Evolutionary conservation across 768 basidiomycete genomes (phyloP).

Genomic region (Tephrocybe sp.): DNA sequence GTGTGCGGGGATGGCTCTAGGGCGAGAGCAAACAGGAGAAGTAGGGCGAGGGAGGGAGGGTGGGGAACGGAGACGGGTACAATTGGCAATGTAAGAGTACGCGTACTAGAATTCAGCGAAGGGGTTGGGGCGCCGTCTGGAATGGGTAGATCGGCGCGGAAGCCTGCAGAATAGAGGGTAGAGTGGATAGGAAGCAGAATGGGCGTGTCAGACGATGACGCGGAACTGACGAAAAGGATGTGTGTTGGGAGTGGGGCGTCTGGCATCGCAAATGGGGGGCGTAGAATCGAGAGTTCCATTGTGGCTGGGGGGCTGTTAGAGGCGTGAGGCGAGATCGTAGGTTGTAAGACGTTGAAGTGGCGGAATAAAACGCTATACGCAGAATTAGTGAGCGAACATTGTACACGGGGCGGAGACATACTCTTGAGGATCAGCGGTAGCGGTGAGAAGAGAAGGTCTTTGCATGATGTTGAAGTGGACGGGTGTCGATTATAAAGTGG

Average conservation of each 20-base stretch:
- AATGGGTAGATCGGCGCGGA: conserved; percentile 36
- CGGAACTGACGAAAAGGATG: conserved; percentile 51
- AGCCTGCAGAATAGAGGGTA: conserved; percentile 41
- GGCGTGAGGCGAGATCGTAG: conserved; percentile 12
- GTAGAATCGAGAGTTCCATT: conserved; percentile 48
- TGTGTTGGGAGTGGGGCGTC: conserved; percentile 56
- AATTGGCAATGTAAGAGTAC: conserved; percentile 50
- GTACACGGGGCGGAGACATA: conserved; percentile 17
- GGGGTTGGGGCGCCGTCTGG: conserved; percentile 15
- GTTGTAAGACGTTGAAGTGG: conserved; percentile 40
- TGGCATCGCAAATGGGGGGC: conserved; percentile 11
- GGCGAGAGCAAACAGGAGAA: conserved; percentile 58
- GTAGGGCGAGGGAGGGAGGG: conserved; percentile 50
- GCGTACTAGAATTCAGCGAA: conserved; percentile 26
- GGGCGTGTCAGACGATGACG: conserved; percentile 31
- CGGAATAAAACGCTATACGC: conserved; percentile 41
- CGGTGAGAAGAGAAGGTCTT: conserved; percentile 31
- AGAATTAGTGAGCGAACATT: not conserved
- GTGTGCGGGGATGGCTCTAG: conserved; percentile 46
- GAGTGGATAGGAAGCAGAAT: conserved; percentile 55
- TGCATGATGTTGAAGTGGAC: conserved; percentile 22
- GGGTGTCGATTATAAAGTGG: conserved; percentile 1
- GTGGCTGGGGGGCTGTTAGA: conserved; percentile 34
- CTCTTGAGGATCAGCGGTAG: conserved; percentile 33
- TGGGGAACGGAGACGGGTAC: conserved; percentile 53